Base-by-base conservation (phyloP, 257 asterid genomes). In the Capsicum chinense region DNA sequence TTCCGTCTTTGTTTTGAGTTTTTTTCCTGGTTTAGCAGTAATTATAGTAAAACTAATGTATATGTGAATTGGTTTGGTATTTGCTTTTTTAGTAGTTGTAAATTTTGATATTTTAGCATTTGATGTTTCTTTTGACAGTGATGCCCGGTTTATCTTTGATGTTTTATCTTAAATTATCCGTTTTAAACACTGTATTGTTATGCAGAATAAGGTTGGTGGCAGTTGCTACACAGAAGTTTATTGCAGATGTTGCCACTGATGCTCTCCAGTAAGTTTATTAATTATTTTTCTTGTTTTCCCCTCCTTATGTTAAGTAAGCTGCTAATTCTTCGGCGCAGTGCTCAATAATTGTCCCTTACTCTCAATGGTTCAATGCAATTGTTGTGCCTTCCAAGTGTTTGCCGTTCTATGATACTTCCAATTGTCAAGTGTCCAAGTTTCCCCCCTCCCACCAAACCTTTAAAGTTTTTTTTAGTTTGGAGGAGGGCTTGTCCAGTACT, bases 151-250 rank as follows among this genome's bases (percentile, higher is more conserved):
- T 15, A 21, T 10, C 6, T 66, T 63, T 21, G 70, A 7, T 12
- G 19, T 66, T 66, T 66, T 37, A 13, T 50, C 62, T 17, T 76
- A 52, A 1, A 44, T 50, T 76, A 54, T 54, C 79, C 97, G 97
- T 56, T 94, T 96, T 84, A 93, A 92, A 74, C 90, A 97, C 82
- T 93, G 97, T 67, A 97, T 93, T 93, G 92, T 91, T 84, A 92
- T 88, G 92, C 89, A 96, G 99, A 90, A 91, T 94, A 71, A 92
- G 99, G 91, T 92, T 96, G 89, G 98, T 96, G 21, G 97, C 99
- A n/a, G 98, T 96, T 81, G 98, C 99, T 70, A 94, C 99, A 19
- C 99, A 96, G 93, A 96, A 94, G 86, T 96, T 96, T 70, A 93
- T 96, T n/a, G 92, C 99, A 47, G 98, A 96, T 56, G 98, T 96